Conservation (phyloP, 257 asterid genomes). For the Fraxinus pennsylvanica region DNA sequence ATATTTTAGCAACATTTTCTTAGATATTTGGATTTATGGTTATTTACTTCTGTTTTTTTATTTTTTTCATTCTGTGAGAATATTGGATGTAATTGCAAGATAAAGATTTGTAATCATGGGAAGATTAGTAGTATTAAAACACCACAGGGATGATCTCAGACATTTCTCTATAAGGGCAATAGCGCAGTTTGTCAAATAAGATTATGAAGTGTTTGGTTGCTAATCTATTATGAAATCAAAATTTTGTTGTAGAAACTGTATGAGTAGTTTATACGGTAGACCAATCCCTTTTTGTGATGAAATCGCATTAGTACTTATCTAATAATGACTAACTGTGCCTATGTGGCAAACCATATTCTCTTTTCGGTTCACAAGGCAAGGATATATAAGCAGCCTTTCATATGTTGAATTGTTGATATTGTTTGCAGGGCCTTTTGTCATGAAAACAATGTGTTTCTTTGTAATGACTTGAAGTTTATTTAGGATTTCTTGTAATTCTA, state of each 20-base stretch:
- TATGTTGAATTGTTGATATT: slow-evolving; percentile 1
- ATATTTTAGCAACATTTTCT: not conserved
- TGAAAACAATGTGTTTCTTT: not conserved
- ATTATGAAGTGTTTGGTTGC: not conserved
- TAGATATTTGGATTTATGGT: slow-evolving; percentile 4
- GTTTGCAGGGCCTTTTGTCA: not conserved
- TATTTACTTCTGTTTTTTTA: not conserved
- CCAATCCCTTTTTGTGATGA: not conserved
- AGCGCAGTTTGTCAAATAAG: not conserved
- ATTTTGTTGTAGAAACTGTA: not conserved
- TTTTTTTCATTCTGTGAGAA: not conserved
- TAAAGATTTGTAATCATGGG: not conserved
- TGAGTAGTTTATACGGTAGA: not conserved
- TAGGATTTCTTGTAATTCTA: not conserved
- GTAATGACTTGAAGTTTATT: not conserved
- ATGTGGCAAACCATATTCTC: not conserved
- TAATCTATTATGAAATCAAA: slow-evolving; percentile 3
- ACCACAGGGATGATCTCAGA: slow-evolving; percentile 8
- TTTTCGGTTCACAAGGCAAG: slow-evolving; percentile 3
- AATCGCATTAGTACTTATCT: not conserved
- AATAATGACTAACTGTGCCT: not conserved
- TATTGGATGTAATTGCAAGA: not conserved
- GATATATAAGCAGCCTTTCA: not conserved
- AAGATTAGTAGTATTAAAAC: not conserved
- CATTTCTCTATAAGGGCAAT: slow-evolving; percentile 9